Base-by-base conservation (phyloP, 805 yeast genomes). In the Barnettozyma sucrosica region DNA sequence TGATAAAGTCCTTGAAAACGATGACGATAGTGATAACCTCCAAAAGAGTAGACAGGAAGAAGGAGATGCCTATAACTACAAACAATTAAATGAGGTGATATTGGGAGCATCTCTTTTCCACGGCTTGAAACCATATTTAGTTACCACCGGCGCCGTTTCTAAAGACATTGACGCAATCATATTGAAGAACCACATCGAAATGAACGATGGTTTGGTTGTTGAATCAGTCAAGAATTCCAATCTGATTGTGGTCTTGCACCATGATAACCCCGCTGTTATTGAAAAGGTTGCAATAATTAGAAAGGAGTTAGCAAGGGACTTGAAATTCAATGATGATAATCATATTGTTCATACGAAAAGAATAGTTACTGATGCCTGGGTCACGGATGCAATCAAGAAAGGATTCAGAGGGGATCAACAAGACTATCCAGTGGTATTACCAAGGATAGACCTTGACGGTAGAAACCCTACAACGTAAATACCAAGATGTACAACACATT, bases 191-290 rank as follows among this genome's bases (percentile, higher is more conserved):
- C 60, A 64, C 25, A 65, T 76, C 14, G 65, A 67, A 28, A 56
- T 62, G 20, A 70, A 76, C 43, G 82, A 79, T 21, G 86, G 80
- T 1, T 64, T 61, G 3, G 40, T 68, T 4, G 57, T 69, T 0
- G 50, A 55, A 3, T 47, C 52, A 1, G 20, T 71, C 1, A 48
- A 45, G 3, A 60, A 62, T 4, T 65, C 74, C 38, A 66, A 74
- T 32, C 56, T 72, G 19, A 66, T 80, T 6, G 64, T 81, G 14
- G 67, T 69, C 14, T 61, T 64, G 10, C 38, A 47, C n/a, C 44
- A 43, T 26, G 44, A 51, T 23, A 32, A 39, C 36, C 26, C 42
- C 13, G 21, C 44, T 21, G 24, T 41, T 13, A 23, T 39, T 34
- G 16, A 32, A 16, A 28, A 43, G 36, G 47, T 52, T 3, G 41